Percentiles rank a stretch among this genome's conserved stretches.
phyloP scores from a whole-genome alignment of 805 yeast genomes.

The Saccharomycopsis javanensis region DNA sequence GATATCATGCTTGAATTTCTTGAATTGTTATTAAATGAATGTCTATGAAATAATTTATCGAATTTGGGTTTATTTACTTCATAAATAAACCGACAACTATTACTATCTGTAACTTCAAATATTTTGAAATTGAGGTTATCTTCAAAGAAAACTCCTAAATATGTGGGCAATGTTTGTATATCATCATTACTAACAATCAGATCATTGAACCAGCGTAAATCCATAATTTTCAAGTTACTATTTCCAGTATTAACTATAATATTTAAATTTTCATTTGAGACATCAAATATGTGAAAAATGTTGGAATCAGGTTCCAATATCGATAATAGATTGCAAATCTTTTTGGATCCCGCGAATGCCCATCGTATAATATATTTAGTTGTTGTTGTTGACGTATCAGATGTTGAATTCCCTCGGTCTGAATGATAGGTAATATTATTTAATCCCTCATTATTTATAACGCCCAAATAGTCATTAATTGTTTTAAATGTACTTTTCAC shows the following conservation, averaged over 20 bases:
- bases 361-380: not conserved
- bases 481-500: constrained; percentile 9
- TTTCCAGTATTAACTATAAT: not conserved
- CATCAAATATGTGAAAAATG: not conserved
- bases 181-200: not conserved
- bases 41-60: not conserved
- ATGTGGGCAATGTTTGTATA: not conserved
- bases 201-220: constrained; percentile 4
- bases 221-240: not conserved
- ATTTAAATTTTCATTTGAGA: not conserved
- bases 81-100: not conserved
- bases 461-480: not conserved
- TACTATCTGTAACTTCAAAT: not conserved
- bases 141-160: constrained; percentile 6
- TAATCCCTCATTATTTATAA: not conserved
- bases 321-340: not conserved
- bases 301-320: not conserved
- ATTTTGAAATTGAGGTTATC: not conserved
- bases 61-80: constrained; percentile 7
- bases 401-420: not conserved
- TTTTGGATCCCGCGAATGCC: not conserved
- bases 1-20: not conserved
- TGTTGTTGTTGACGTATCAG: not conserved
- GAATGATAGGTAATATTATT: not conserved
- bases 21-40: not conserved